phyloP scores from a whole-genome alignment of 2,329 filamentous ascomycete genomes.

The Gyromitra esculenta region DNA sequence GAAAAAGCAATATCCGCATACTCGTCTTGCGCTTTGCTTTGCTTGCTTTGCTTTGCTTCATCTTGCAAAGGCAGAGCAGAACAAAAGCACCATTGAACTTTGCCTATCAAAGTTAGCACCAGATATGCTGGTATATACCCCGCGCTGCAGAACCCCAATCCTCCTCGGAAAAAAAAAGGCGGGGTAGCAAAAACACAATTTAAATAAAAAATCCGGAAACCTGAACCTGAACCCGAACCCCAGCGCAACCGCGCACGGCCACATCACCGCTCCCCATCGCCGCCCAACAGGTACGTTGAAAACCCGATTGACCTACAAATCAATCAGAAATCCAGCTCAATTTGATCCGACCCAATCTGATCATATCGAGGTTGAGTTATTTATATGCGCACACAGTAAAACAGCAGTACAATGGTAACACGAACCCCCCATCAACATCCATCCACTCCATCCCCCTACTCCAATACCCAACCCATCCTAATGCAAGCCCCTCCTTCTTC shows the following conservation, averaged over 20 bases:
- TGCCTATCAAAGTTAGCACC: conserved; percentile 19
- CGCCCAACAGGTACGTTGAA: conserved; percentile 23
- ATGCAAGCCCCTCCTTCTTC: conserved; percentile 27
- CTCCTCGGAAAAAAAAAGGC: conserved; percentile 39
- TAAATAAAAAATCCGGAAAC: conserved; percentile 18
- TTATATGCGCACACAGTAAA: conserved; percentile 25
- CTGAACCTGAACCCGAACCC: conserved; percentile 3
- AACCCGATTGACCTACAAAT: conserved; percentile 46
- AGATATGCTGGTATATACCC: conserved; percentile 30
- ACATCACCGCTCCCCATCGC: conserved; percentile 38
- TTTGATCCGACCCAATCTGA: conserved; percentile 26
- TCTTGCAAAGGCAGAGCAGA: conserved; percentile 19
- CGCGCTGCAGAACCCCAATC: conserved; percentile 34
- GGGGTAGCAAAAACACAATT: conserved; percentile 27
- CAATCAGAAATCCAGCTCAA: conserved; percentile 15
- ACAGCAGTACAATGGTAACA: conserved; percentile 20
- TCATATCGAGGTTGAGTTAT: conserved; percentile 42
- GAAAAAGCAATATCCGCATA: conserved; percentile 24
- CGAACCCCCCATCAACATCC: conserved; percentile 24
- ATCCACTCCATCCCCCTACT: conserved; percentile 7
- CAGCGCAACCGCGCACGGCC: conserved; percentile 41
- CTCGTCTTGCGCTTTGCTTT: too few species aligned
- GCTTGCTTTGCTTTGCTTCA: conserved; percentile 3
- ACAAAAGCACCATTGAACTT: conserved; percentile 1
- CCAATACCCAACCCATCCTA: conserved; percentile 16